Conservation (phyloP, 169 alveolate species). For the Plasmodium blacklocki region DNA sequence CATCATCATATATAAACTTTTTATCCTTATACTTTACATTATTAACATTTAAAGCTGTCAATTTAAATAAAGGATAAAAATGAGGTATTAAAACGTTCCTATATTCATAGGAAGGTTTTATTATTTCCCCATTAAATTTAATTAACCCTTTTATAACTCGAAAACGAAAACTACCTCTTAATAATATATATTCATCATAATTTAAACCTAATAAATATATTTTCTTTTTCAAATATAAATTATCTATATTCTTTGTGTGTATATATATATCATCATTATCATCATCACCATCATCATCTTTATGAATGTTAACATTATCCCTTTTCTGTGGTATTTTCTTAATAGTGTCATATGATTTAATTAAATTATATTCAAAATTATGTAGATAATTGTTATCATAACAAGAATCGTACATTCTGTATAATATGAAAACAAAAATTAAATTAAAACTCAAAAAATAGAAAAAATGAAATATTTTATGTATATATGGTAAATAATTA, state of each 20-base stretch:
- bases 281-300: too few species aligned
- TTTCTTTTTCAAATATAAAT: constrained; percentile 15
- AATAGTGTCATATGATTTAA: constrained; percentile 42
- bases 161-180: constrained; percentile 71
- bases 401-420: constrained; percentile 19
- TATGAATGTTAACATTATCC: background rate
- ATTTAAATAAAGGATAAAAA: constrained; percentile 41
- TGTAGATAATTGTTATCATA: constrained; percentile 10
- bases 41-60: constrained; percentile 35
- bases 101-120: constrained; percentile 51
- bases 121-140: constrained; percentile 36
- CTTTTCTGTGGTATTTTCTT: constrained; percentile 11
- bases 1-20: constrained; percentile 12
- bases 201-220: constrained; percentile 65
- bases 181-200: constrained; percentile 62
- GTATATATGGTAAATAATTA: too few species aligned
- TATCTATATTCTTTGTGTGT: constrained; percentile 39
- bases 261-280: background rate
- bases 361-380: constrained; percentile 41
- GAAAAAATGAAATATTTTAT: too few species aligned
- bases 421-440: too few species aligned
- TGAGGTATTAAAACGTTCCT: constrained; percentile 50
- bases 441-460: too few species aligned
- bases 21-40: constrained; percentile 28
- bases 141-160: constrained; percentile 52